phyloP scores from a whole-genome alignment of 805 yeast species.

The Wickerhamomyces canadensis region DNA sequence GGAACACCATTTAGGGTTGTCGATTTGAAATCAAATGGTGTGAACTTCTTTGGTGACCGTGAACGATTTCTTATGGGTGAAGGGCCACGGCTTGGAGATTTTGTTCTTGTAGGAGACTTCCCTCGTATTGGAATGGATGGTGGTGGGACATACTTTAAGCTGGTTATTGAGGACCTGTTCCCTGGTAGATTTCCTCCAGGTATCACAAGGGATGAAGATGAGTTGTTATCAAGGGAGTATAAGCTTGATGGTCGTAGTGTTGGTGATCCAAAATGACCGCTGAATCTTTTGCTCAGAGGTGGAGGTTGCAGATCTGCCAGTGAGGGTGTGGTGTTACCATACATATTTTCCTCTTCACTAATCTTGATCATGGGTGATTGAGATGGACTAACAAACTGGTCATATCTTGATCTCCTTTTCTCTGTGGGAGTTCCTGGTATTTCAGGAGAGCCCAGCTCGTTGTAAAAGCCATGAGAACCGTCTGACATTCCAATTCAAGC shows the following conservation, averaged over 20 bases:
- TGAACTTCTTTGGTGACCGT: slow-evolving; percentile 23
- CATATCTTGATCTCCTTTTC: slow-evolving; percentile 17
- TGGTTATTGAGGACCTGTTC: slow-evolving; percentile 20
- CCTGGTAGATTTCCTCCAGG: slow-evolving; percentile 27
- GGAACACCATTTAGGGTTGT: slow-evolving; percentile 32
- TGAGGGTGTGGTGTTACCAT: slow-evolving; percentile 4
- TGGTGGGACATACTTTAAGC: slow-evolving; percentile 23
- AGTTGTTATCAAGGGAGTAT: slow-evolving; percentile 13
- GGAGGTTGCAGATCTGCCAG: slow-evolving; percentile 16
- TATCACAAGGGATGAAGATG: slow-evolving; percentile 17
- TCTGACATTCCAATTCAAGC: too few species aligned
- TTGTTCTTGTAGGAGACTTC: slow-evolving; percentile 23
- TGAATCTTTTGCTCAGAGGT: slow-evolving; percentile 12
- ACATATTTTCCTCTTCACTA: slow-evolving; percentile 16
- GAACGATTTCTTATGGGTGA: slow-evolving; percentile 28
- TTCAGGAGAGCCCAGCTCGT: background rate
- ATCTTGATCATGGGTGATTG: slow-evolving; percentile 26
- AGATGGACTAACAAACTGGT: slow-evolving; percentile 15
- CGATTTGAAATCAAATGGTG: slow-evolving; percentile 65
- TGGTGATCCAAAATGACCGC: slow-evolving; percentile 10
- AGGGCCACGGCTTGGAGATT: slow-evolving; percentile 24
- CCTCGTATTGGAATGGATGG: slow-evolving; percentile 20
- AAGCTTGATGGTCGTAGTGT: slow-evolving; percentile 6
- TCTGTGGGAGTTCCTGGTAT: slow-evolving; percentile 17
- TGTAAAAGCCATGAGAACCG: background rate